Evolutionary conservation across 495 filamentous ascomycete species (phyloP).

Genomic region (Chaetomium tenue): DNA sequence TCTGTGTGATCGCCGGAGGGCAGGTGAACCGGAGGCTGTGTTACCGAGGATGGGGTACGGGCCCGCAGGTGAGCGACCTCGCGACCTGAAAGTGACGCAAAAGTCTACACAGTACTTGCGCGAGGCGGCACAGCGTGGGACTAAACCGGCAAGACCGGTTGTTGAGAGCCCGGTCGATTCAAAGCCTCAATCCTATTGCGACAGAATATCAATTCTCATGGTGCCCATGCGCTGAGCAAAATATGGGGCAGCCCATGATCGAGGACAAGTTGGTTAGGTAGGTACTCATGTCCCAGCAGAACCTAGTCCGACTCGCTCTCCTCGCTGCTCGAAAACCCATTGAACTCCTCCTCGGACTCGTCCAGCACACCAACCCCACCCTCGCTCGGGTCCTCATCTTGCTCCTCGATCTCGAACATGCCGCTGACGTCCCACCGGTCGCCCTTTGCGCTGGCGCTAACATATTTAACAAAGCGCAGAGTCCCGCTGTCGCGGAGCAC

Average conservation of each 20-base stretch:
- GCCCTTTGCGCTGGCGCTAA: constrained; percentile 74
- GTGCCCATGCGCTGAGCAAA: neutral
- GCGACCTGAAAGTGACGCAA: constrained; percentile 6
- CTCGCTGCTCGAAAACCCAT: constrained; percentile 46
- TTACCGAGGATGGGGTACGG: neutral
- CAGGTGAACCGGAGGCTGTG: neutral
- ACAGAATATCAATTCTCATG: neutral
- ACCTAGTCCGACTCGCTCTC: constrained; percentile 46
- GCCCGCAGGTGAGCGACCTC: neutral
- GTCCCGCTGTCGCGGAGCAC: constrained; percentile 84
- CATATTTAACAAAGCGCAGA: constrained; percentile 94
- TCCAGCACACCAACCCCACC: constrained; percentile 32
- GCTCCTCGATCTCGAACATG: constrained; percentile 58
- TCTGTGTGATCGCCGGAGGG: neutral
- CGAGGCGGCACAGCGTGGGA: constrained; percentile 1
- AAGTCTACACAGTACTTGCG: neutral
- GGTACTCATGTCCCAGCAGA: neutral
- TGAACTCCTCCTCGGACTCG: constrained; percentile 49
- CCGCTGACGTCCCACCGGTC: constrained; percentile 92
- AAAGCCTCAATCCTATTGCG: neutral
- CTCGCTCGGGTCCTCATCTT: constrained; percentile 38
- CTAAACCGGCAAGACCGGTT: constrained; percentile 4
- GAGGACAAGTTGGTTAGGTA: neutral
- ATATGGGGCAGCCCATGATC: neutral
- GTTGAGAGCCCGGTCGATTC: neutral